Evolutionary conservation across 495 filamentous ascomycete genomes (phyloP), one percentile per base, ranked within the genome.

Genomic region (Aspergillus leporis): DNA sequence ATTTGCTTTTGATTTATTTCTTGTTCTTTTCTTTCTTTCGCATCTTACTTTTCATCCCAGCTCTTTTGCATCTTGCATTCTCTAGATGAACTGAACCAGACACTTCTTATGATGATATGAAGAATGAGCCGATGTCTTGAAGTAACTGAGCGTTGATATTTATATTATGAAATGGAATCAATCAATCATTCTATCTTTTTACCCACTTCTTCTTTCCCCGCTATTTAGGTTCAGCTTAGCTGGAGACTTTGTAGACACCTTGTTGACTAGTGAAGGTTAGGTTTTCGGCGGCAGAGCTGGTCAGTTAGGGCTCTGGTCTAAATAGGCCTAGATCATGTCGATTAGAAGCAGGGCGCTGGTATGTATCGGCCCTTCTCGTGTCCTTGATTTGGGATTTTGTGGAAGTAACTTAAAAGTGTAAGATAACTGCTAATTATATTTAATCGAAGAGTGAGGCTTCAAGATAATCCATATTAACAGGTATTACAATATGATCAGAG

Each of bases 121-220:
- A 31, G 32, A 36, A 60, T 53, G 59, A 61, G 46, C 38, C 41
- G 31, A 57, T 61, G 59, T 57, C 59, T 46, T 28, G 49, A 41
- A 55, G 54, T 52, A 56, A 40, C 49, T 53, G 54, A 61, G 59
- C 56, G 34, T 38, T 51, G 49, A 48, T 54, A 50, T 60, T 48
- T n/a, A n/a, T n/a, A n/a, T n/a, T n/a, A n/a, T 51, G 54, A 60
- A 53, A 32, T 55, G 53, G 47, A 47, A 28, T 41, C 10, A 41
- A 16, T 41, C 38, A 41, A 21, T 8, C 43, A 21, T 23, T 43
- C 40, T 41, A 43, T 43, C 16, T 19, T 18, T 43, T 14, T 43
- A 10, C 14, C 13, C 18, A 7, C 14, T 14, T 43, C 16, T 55
- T 55, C 22, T 34, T 18, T 31, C 28, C 10, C 46, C 58, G 57